Evolutionary conservation across 1,284 basidiomycete species (phyloP).

Genomic region (Puccinia horiana): DNA sequence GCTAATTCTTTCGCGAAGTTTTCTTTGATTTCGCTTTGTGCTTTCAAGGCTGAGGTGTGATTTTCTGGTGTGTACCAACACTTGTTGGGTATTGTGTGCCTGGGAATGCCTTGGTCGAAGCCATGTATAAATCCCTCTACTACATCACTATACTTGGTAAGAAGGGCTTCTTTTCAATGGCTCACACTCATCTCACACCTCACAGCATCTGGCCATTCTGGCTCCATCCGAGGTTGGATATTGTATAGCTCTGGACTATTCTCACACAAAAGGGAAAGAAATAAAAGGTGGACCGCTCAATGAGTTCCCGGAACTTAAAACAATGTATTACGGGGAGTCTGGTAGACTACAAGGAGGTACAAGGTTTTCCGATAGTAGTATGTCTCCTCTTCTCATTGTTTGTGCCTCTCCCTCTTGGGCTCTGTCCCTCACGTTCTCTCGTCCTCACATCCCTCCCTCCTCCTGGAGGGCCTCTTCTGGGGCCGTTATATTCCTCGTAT

Average conservation of each 20-base stretch:
- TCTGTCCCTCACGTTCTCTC: too few species aligned
- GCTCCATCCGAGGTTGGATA: neutral
- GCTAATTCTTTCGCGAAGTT: neutral
- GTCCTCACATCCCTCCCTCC: too few species aligned
- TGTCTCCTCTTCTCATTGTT: too few species aligned
- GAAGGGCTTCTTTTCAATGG: neutral
- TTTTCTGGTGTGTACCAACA: neutral
- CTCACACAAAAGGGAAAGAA: too few species aligned
- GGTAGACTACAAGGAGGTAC: too few species aligned
- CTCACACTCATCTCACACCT: constrained; percentile 3
- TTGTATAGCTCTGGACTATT: neutral
- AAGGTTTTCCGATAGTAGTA: too few species aligned
- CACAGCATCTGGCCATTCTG: neutral
- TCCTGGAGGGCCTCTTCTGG: too few species aligned
- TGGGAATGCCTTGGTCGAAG: constrained; percentile 13
- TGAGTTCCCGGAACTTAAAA: too few species aligned
- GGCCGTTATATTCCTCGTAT: too few species aligned
- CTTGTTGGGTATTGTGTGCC: neutral
- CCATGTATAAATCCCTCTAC: neutral
- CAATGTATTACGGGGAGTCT: too few species aligned
- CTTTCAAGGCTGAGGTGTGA: neutral
- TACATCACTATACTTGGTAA: neutral
- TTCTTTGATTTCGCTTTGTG: neutral
- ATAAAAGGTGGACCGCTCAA: too few species aligned
- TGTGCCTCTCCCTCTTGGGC: too few species aligned